Evolutionary conservation across 805 yeast species (phyloP).

Genomic region (Sporopachydermia quercuum): DNA sequence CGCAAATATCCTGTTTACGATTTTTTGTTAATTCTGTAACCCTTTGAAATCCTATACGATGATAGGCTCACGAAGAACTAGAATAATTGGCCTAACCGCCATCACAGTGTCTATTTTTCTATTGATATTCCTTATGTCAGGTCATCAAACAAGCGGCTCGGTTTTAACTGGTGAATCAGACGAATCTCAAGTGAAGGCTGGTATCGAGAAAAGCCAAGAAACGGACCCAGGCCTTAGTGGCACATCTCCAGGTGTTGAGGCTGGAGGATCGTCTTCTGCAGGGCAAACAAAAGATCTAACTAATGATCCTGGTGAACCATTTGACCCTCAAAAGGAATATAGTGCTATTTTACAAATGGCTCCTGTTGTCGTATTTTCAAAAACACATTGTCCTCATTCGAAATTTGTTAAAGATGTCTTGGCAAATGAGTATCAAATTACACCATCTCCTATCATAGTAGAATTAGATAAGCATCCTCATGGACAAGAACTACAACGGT

Average conservation of each 20-base stretch:
- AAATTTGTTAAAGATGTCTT: constrained; percentile 54
- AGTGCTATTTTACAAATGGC: constrained; percentile 40
- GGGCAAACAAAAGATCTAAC: constrained; percentile 9
- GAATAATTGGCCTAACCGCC: constrained; percentile 28
- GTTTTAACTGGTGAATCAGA: constrained; percentile 21
- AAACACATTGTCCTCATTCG: constrained; percentile 56
- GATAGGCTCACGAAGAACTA: constrained; percentile 22
- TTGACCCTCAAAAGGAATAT: constrained; percentile 39
- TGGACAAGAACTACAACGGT: constrained; percentile 62
- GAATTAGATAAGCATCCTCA: constrained; percentile 73
- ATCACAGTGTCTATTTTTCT: constrained; percentile 19
- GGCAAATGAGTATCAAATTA: constrained; percentile 44
- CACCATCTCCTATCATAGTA: constrained; percentile 59
- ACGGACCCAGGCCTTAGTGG: constrained; percentile 8
- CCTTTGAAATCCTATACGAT: constrained; percentile 3
- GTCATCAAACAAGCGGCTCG: constrained; percentile 5
- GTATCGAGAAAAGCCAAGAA: constrained; percentile 17
- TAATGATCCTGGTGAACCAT: constrained; percentile 16
- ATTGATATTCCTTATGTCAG: constrained; percentile 21
- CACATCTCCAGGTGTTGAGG: constrained; percentile 5
- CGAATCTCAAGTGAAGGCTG: constrained; percentile 25
- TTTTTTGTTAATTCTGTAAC: neutral
- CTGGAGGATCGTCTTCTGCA: constrained; percentile 1
- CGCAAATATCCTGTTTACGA: too few relatives aligned
- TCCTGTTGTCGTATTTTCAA: constrained; percentile 49